Evolutionary conservation across 345 rosid genomes (phyloP).

Genomic region (Camelina hispida): DNA sequence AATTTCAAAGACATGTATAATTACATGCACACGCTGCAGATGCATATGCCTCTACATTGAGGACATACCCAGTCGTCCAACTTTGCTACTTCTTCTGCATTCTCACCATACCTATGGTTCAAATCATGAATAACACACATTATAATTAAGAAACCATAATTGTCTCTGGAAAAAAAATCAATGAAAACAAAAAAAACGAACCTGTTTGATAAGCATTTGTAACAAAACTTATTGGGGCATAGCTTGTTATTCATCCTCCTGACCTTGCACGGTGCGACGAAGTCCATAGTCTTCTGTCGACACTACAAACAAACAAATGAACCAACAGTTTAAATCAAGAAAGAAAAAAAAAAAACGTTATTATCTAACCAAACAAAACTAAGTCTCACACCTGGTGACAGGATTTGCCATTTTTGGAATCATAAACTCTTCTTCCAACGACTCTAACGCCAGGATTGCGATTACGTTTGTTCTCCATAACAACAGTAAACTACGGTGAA

Average conservation of each 20-base stretch:
- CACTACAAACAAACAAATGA: conserved; percentile 33
- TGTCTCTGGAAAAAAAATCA: background rate
- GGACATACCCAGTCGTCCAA: conserved; percentile 41
- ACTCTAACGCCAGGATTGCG: conserved; percentile 43
- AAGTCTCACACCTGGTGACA: conserved; percentile 70
- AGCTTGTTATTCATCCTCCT: conserved; percentile 21
- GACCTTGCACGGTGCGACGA: conserved; percentile 40
- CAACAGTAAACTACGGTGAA: background rate
- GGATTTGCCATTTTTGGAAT: conserved; percentile 62
- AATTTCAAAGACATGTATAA: background rate
- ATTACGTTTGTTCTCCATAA: background rate
- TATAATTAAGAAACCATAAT: background rate
- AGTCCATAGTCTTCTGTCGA: conserved; percentile 49
- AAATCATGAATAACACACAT: background rate
- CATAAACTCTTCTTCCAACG: conserved; percentile 52
- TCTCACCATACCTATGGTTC: conserved; percentile 44
- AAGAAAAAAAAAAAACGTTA: background rate
- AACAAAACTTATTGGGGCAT: conserved; percentile 39
- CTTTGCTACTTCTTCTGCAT: conserved; percentile 40
- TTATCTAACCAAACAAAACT: background rate
- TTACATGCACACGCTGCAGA: conserved; percentile 24
- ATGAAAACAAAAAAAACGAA: background rate
- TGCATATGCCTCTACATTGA: conserved; percentile 23
- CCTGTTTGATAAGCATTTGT: conserved; percentile 43
- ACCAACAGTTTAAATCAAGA: background rate